Evolutionary conservation across 768 basidiomycete genomes (phyloP).

Genomic region (Xanthoconium purpureum): DNA sequence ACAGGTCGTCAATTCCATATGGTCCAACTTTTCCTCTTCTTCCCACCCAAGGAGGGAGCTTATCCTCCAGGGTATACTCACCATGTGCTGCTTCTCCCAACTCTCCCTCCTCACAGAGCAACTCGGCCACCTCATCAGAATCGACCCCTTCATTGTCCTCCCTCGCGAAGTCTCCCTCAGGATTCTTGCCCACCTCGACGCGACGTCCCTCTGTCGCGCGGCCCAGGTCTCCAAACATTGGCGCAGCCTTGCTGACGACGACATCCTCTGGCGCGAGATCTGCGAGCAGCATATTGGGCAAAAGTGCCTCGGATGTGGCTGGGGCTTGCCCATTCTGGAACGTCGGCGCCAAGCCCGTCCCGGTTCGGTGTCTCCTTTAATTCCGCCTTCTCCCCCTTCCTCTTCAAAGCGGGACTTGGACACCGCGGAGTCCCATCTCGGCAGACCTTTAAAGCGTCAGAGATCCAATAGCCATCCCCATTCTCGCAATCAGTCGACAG

Average conservation of each 20-base stretch:
- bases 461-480: slow-evolving; percentile 13
- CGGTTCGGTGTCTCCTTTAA: slow-evolving; percentile 38
- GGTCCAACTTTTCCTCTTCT: slow-evolving; percentile 96
- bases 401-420: slow-evolving; percentile 42
- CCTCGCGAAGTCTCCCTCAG: slow-evolving; percentile 88
- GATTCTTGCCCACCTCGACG: slow-evolving; percentile 86
- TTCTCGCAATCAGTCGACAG: background rate
- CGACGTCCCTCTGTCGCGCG: slow-evolving; percentile 88
- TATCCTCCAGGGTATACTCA: slow-evolving; percentile 93
- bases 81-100: slow-evolving; percentile 99
- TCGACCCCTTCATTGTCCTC: slow-evolving; percentile 89
- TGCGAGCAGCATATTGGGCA: slow-evolving; percentile 98
- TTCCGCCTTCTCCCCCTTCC: slow-evolving; percentile 24
- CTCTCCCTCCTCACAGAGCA: slow-evolving; percentile 94
- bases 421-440: slow-evolving; percentile 21
- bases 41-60: slow-evolving; percentile 87
- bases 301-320: slow-evolving; percentile 95
- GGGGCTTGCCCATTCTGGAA: slow-evolving; percentile 92
- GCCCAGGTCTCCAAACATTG: slow-evolving; percentile 86
- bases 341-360: slow-evolving; percentile 52
- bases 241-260: slow-evolving; percentile 90
- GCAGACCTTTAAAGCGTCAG: slow-evolving; percentile 53
- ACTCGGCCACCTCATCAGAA: slow-evolving; percentile 86
- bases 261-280: slow-evolving; percentile 91
- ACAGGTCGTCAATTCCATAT: slow-evolving; percentile 84